These are phyloP conservation scores for Ophiostoma populinum DNA, from an alignment of 2,329 filamentous ascomycete genomes.

Conservation along the genomic window DNA sequence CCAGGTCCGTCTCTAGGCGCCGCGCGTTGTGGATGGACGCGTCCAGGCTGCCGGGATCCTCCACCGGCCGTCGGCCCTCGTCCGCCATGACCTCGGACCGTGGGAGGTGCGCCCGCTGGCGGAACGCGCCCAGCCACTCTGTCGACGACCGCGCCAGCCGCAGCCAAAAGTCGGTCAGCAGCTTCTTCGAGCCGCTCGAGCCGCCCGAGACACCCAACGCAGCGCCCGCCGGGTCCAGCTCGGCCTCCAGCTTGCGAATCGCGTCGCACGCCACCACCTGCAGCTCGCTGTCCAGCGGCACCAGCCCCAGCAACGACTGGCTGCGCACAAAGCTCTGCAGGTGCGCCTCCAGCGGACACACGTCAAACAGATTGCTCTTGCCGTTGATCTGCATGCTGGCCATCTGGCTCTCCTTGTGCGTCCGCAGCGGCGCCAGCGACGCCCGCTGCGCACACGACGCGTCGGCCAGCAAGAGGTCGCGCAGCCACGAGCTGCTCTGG, in stretches of 20 bases:
- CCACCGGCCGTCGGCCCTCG: conserved; percentile 26
- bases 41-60: conserved; percentile 36
- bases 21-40: conserved; percentile 42
- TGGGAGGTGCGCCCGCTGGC: conserved; percentile 38
- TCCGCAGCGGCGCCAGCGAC: conserved; percentile 29
- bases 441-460: conserved; percentile 26
- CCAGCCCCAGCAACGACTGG: conserved; percentile 36
- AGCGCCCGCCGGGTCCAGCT: no score
- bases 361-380: conserved; percentile 38
- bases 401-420: conserved; percentile 28
- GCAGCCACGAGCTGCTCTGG: conserved; percentile 32
- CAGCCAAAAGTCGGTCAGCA: conserved; percentile 37
- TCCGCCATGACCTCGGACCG: conserved; percentile 37
- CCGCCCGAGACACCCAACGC: no score
- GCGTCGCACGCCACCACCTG: conserved; percentile 42
- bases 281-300: conserved; percentile 40
- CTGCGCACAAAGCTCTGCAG: conserved; percentile 35
- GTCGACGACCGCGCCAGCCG: conserved; percentile 31
- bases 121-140: conserved; percentile 37
- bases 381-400: conserved; percentile 36
- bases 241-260: conserved; percentile 36
- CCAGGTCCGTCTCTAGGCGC: conserved; percentile 37
- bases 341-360: conserved; percentile 36
- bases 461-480: conserved; percentile 37
- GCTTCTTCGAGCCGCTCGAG: conserved; percentile 13